Evolutionary conservation across 2,329 filamentous ascomycete species (phyloP).

Genomic region (Colletotrichum godetiae): DNA sequence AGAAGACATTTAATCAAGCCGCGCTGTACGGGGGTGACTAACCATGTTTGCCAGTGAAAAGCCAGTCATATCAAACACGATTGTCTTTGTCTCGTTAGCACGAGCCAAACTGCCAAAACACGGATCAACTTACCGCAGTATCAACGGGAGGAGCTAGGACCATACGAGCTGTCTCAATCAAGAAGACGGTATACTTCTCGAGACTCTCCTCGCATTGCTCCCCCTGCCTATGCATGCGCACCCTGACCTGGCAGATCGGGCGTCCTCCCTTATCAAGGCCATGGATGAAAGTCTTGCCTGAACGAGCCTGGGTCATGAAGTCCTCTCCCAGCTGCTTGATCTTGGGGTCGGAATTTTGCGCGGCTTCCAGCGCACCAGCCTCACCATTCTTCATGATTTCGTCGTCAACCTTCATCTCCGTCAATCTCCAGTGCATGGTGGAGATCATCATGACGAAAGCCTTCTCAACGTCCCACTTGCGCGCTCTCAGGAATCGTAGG

Average conservation of each 20-base stretch:
- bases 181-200: constrained; percentile 91
- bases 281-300: constrained; percentile 95
- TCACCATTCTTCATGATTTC: constrained; percentile 87
- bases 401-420: constrained; percentile 88
- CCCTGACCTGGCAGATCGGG: constrained; percentile 88
- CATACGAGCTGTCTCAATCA: constrained; percentile 94
- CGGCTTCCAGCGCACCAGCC: constrained; percentile 69
- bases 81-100: constrained; percentile 66
- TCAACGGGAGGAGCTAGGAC: constrained; percentile 84
- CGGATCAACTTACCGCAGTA: constrained; percentile 79
- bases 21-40: constrained; percentile 40
- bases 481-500: constrained; percentile 85
- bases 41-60: constrained; percentile 97
- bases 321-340: constrained; percentile 77
- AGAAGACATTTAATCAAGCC: constrained; percentile 26
- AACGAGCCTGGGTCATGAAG: constrained; percentile 84
- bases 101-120: too few relatives aligned
- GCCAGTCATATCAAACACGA: constrained; percentile 95
- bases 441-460: constrained; percentile 94
- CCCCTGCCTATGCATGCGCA: constrained; percentile 82
- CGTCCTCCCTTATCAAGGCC: constrained; percentile 86
- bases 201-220: constrained; percentile 86
- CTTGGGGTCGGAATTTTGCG: constrained; percentile 65
- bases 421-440: constrained; percentile 90
- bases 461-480: constrained; percentile 95